Conservation (phyloP, 148 eudicot genomes). For the Pouteria glomerata region DNA sequence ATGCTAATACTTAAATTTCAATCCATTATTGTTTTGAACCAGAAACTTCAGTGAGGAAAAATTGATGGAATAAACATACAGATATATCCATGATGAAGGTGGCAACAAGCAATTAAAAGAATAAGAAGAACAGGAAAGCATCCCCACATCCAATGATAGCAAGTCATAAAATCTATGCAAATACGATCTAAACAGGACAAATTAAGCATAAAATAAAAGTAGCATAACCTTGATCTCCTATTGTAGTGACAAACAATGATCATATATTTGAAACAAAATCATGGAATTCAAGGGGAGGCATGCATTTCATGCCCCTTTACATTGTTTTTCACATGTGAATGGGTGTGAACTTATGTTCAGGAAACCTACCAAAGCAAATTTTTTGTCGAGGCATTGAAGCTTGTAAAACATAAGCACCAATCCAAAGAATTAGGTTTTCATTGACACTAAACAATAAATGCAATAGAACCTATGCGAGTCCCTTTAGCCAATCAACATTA, state of each 20-base stretch:
- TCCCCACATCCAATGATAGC: background rate
- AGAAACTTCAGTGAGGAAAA: background rate
- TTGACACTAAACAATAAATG: background rate
- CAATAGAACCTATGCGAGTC: background rate
- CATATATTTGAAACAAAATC: too few relatives aligned
- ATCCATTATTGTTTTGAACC: background rate
- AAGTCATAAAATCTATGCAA: background rate
- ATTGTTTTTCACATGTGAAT: background rate
- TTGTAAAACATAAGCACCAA: background rate
- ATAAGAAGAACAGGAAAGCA: background rate
- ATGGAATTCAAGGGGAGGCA: too few relatives aligned
- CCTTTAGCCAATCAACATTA: background rate
- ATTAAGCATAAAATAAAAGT: background rate
- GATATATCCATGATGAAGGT: background rate
- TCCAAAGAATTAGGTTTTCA: background rate
- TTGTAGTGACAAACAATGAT: too few relatives aligned
- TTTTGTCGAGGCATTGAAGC: background rate
- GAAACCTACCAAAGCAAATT: background rate
- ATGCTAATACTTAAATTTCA: background rate
- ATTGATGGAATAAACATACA: background rate
- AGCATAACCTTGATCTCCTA: background rate
- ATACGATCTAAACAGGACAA: background rate
- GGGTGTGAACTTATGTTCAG: background rate
- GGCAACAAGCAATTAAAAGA: background rate
- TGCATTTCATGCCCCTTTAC: background rate